Percentiles rank a stretch among this genome's conserved stretches.
Evolutionary conservation across 805 yeast genomes (phyloP).

Genomic region (Ogataea populi-albae): DNA sequence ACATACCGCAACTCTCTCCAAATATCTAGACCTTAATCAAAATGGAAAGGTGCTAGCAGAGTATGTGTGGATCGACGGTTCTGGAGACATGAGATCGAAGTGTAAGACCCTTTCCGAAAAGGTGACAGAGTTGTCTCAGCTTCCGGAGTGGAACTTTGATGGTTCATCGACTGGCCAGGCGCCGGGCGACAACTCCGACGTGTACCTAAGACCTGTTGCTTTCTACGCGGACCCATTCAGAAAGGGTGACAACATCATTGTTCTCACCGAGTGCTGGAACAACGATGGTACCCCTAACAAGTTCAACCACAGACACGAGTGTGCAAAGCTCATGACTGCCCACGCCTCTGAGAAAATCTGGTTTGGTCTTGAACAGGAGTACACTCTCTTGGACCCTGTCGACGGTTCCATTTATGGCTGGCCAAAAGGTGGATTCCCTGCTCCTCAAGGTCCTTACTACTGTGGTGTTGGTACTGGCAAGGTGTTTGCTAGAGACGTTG

Average conservation of each 20-base stretch:
- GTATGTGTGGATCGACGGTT: conserved; percentile 96
- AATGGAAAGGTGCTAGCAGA: conserved; percentile 88
- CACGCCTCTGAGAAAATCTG: conserved; percentile 82
- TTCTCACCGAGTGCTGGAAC: conserved; percentile 95
- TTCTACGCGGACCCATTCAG: conserved; percentile 96
- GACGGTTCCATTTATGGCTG: conserved; percentile 91
- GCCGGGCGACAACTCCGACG: conserved; percentile 95
- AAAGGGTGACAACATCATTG: conserved; percentile 94
- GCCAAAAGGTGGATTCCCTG: conserved; percentile 99
- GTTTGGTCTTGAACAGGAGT: conserved; percentile 99
- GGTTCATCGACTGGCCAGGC: conserved; percentile 99
- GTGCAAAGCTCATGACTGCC: conserved; percentile 91
- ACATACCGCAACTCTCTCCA: conserved; percentile 78
- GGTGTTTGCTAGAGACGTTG: conserved; percentile 96
- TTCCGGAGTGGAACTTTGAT: conserved; percentile 99
- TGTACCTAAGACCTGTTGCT: conserved; percentile 93
- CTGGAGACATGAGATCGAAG: conserved; percentile 89
- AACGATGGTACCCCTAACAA: conserved; percentile 99
- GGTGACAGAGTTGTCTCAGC: conserved; percentile 72
- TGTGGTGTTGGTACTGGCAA: conserved; percentile 99
- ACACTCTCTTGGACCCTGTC: conserved; percentile 85
- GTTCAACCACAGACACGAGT: conserved; percentile 96
- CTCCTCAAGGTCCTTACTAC: conserved; percentile 99
- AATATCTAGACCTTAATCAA: conserved; percentile 82
- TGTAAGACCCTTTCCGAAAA: conserved; percentile 77